Base-by-base conservation (phyloP, 1,139 yeast species). In the Pneumocystis wakefieldiae region DNA sequence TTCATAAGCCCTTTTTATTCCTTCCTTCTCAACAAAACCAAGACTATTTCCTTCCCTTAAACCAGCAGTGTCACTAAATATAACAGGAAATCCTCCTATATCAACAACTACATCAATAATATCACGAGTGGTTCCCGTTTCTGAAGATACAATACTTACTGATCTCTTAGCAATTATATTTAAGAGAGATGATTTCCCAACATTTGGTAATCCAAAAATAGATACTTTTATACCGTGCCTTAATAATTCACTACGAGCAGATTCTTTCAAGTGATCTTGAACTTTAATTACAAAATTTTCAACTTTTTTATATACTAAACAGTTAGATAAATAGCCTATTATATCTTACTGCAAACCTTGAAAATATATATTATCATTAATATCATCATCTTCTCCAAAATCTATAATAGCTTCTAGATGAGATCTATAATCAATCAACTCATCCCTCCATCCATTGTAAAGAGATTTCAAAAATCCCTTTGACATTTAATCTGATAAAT, bases 51-150 rank as follows among this genome's bases (percentile, higher is more conserved):
- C 62, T 15, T 62, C 53, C 65, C 98, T 73, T 1, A 92, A 81
- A 0, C 98, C 99, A 0, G 99, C 99, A 0, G 98, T 91, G 72
- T 92, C 98, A 1, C 95, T 89, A 37, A 91, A 74, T 1, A 89
- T 78, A 0, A 90, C 86, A 71, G 91, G 92, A 73, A 79, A 90
- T 0, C 98, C 98, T 57, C 81, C 81, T 10, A 92, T 81, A 71
- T 91, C 92, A 60, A 92, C 73, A 0, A 91, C 87, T 0, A 90
- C 82, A 68, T 90, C 95, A 28, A 94, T 80, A 0, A 88, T 77
- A 72, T 92, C 98, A 70, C 99, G 79, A 0, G 99, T 92, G 0
- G 98, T 92, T 0, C 99, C 99, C 0, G 96, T 95, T 3, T 87
- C 82, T 62, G 84, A 84, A 71, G 96, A 89, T 0, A 94, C 98